A percentile compares a stretch with the other conserved stretches of the same genome.
phyloP scores from a whole-genome alignment of 257 asterid species.

The Craterostigma plantagineum region DNA sequence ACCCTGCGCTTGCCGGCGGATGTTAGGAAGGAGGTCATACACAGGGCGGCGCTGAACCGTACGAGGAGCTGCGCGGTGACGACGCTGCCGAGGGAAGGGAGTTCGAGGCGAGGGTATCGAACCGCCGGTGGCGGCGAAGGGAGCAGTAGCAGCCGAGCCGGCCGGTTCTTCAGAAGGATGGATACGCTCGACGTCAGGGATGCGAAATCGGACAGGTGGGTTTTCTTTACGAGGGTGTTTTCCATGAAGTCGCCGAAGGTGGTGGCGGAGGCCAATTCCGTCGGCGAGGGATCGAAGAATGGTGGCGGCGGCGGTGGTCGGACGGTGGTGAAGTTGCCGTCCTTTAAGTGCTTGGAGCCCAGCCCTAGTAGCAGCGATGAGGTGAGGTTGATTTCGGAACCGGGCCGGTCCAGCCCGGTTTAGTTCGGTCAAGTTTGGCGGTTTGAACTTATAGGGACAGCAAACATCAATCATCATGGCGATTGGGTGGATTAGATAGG shows the following conservation, averaged over 20 bases:
- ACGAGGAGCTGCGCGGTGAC: conserved; percentile 20
- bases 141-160: conserved; percentile 32
- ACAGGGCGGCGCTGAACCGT: conserved; percentile 45
- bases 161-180: conserved; percentile 16
- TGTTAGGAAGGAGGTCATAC: conserved; percentile 53
- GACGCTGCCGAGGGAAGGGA: conserved; percentile 20
- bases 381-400: conserved; percentile 14
- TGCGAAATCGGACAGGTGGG: conserved; percentile 52
- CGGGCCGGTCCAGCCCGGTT: conserved; percentile 27
- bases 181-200: conserved; percentile 15
- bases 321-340: conserved; percentile 30
- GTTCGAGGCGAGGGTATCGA: conserved; percentile 32
- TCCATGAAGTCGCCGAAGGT: conserved; percentile 43
- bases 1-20: conserved; percentile 45
- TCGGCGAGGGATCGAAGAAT: conserved; percentile 22
- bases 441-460: too few relatives aligned
- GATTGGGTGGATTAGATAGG: too few relatives aligned
- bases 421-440: conserved; percentile 6
- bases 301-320: conserved; percentile 9
- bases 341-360: conserved; percentile 48
- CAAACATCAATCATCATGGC: too few relatives aligned
- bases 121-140: conserved; percentile 40
- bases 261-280: conserved; percentile 8
- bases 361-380: conserved; percentile 25
- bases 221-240: conserved; percentile 26